Base-by-base conservation (phyloP, 805 yeast genomes). In the Kodamaea sagamina region DNA sequence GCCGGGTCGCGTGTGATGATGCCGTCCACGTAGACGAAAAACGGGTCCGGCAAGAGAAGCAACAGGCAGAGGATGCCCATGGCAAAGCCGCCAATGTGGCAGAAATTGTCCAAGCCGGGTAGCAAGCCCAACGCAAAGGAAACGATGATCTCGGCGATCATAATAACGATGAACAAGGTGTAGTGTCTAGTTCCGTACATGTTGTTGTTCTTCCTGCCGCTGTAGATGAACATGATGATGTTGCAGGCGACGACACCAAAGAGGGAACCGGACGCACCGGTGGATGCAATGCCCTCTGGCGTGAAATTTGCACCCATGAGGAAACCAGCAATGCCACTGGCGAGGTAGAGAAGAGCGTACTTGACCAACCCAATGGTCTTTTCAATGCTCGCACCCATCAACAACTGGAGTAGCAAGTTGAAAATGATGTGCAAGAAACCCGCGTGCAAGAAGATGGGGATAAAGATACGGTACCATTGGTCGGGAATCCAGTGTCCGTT, bases 41-140 rank as follows among this genome's bases (percentile, higher is more conserved):
- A 63, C 1, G 90, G 90, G 47, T 80, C 82, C 29, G 78, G 71
- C 29, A 84, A 54, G 8, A 82, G 48, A 1, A 74, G 62, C 0
- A 80, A 53, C 1, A 84, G 78, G 25, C 71, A 50, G 19, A 78
- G 55, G 0, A 80, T 28, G 0, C 90, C 90, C 62, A 79, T 64
- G 17, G 80, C 75, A 62, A 84, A 82, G 4, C 90, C 90, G 8
- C 90, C 90, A 51, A 84, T 76, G 58, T 84, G 89, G 32, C 85
- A 74, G 54, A 84, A 84, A 57, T 84, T 84, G 59, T 84, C 90
- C 42, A 84, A 57, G 0, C 90, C 90, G 0, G 90, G 90, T 11
- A 84, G 62, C 13, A 84, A 64, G 0, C 90, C 90, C 13, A 84
- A 62, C 5, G 75, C 84, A 36, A 84, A 70, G 28, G 82, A 72